Percentiles rank a stretch among this genome's conserved stretches.
phyloP scores from a whole-genome alignment of 805 yeast species.

The Wickerhamiella australiensis region DNA sequence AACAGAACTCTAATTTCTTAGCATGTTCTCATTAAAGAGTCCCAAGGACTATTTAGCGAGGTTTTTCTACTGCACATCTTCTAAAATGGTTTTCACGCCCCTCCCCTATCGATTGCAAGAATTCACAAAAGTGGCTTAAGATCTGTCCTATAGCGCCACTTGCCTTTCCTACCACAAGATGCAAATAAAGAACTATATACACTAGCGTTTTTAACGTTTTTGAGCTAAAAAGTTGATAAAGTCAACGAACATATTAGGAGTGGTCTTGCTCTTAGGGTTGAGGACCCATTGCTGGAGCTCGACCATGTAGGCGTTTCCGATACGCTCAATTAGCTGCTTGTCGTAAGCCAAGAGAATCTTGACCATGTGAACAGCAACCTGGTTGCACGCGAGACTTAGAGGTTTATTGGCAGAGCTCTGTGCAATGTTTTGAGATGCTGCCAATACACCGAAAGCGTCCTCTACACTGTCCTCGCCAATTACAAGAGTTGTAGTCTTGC shows the following conservation, averaged over 20 bases:
- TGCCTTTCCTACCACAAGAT: too few relatives aligned
- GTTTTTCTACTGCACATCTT: too few relatives aligned
- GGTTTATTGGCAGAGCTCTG: constrained; percentile 37
- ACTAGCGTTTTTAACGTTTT: constrained; percentile 29
- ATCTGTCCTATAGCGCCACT: too few relatives aligned
- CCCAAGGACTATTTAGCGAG: too few relatives aligned
- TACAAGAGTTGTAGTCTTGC: constrained; percentile 18
- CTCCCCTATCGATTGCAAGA: too few relatives aligned
- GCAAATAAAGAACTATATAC: not conserved
- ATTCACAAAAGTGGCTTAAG: too few relatives aligned
- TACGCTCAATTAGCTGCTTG: constrained; percentile 27
- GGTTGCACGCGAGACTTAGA: constrained; percentile 46
- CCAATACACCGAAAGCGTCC: constrained; percentile 24
- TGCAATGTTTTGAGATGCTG: constrained; percentile 30
- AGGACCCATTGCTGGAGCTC: constrained; percentile 52
- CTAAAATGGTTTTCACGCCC: too few relatives aligned
- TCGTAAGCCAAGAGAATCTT: constrained; percentile 37
- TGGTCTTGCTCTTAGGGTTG: constrained; percentile 36
- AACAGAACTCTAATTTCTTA: too few relatives aligned
- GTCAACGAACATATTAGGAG: constrained; percentile 55
- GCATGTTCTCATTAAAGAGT: too few relatives aligned
- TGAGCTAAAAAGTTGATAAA: constrained; percentile 67
- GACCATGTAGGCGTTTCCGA: constrained; percentile 45
- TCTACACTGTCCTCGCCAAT: constrained; percentile 13
- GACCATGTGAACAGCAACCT: constrained; percentile 52